Evolutionary conservation across 768 basidiomycete species (phyloP), one percentile per base, ranked within the genome.

Genomic region (Rubroboletus satanas): DNA sequence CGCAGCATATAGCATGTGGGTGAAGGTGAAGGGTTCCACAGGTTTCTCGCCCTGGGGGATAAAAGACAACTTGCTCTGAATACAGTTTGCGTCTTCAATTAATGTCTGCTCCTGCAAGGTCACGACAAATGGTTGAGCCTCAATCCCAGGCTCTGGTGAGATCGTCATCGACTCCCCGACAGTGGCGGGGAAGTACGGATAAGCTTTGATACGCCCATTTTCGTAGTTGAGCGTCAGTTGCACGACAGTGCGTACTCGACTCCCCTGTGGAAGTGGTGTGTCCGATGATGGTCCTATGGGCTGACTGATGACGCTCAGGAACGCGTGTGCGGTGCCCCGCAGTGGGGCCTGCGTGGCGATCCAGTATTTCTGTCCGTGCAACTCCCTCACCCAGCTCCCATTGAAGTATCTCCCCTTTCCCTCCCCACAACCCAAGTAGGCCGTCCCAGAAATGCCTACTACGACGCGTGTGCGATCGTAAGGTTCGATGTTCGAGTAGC

Each of bases 301-400:
- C 55, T 83, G 80, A 35, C 81, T 67, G 57, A 93, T 75, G 45
- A 88, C 68, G 58, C 82, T 88, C 65, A 95, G 81, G 70, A 93
- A 93, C 5, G 88, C 74, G 63, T 93, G 87, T 0, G 80, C 76
- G 0, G 91, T 90, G 45, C 74, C 66, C 5, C 78, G 81, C 33
- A 92, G 71, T 0, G 93, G 90, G 0, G 92, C 93, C 66, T 94
- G 92, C 0, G 89, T 80, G 3, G 90, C 90, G 54, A 94, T 88
- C 88, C 90, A 92, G 82, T 82, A 85, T 63, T 84, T 88, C 32
- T 78, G 78, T 7, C 92, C 88, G 47, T 74, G 79, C 28, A 77
- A 71, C 65, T 94, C 93, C 43, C 79, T 75, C n/a, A 93, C 84
- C 87, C 91, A 93, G 63, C 81, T 90, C 14, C 87, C 93, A 62